These are phyloP conservation scores for Suhomyces sp. DNA, from an alignment of 805 yeast genomes.

Conservation along the genomic window DNA sequence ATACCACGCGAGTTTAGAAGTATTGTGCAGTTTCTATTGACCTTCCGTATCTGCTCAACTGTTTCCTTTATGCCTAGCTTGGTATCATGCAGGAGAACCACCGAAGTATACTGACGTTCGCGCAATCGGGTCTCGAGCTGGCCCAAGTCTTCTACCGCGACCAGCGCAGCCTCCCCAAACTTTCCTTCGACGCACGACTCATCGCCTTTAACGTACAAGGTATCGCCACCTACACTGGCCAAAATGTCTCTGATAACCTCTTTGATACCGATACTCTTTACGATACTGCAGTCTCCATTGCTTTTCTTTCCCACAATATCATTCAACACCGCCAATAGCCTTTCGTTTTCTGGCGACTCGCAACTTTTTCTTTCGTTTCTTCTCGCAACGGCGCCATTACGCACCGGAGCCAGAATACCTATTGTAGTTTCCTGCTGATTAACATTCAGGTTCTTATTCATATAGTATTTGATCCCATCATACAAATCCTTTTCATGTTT, in stretches of 20 bases:
- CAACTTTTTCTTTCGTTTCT: not conserved
- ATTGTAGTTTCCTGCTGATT: not conserved
- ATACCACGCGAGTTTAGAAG: conserved; percentile 7
- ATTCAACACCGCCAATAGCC: not conserved
- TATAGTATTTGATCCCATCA: conserved; percentile 4
- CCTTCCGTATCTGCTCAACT: not conserved
- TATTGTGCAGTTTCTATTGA: not conserved
- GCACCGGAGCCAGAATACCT: not conserved
- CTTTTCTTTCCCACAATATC: not conserved
- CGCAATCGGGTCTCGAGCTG: not conserved
- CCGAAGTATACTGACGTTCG: not conserved
- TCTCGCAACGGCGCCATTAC: not conserved
- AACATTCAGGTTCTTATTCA: not conserved
- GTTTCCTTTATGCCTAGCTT: not conserved
- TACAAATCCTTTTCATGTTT: conserved; percentile 13
- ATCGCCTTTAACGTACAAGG: not conserved
- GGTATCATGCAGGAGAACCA: not conserved
- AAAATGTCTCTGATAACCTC: not conserved
- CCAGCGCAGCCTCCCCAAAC: not conserved
- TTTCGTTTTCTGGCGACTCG: not conserved
- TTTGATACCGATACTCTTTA: not conserved
- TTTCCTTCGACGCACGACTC: not conserved
- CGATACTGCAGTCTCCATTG: not conserved
- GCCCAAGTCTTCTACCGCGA: not conserved
- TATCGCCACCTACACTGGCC: not conserved